Conservation (phyloP, 306 rosid genomes). For the Cicer pinnatifidum region DNA sequence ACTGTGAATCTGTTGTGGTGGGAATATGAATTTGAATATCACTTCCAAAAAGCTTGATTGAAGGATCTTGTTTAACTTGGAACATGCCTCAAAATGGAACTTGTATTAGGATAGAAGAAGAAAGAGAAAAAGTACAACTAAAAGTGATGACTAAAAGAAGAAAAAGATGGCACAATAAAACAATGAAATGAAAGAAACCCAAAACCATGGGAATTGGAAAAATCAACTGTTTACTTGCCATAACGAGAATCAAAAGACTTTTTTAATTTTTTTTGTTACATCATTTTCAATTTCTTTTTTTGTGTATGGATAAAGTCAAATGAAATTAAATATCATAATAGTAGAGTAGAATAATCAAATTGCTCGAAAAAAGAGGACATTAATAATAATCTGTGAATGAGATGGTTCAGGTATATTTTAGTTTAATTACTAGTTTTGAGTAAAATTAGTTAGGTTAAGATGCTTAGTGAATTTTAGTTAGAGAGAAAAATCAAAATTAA, state of each 20-base stretch:
- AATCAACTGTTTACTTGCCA: slow-evolving; percentile 34
- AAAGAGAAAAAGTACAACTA: not conserved
- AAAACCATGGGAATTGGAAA: slow-evolving; percentile 29
- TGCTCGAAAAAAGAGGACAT: no score
- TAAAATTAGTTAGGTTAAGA: no score
- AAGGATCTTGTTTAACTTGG: slow-evolving; percentile 50
- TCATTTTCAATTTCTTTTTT: not conserved
- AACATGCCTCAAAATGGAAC: slow-evolving; percentile 48
- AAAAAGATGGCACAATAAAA: slow-evolving; percentile 25
- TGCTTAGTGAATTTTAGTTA: no score
- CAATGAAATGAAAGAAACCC: slow-evolving; percentile 18
- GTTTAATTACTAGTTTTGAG: no score
- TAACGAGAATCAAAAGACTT: slow-evolving; percentile 19
- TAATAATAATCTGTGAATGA: no score
- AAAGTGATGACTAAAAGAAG: slow-evolving; percentile 12
- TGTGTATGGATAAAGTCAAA: not conserved
- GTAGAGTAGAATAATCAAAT: not conserved
- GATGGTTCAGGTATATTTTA: no score
- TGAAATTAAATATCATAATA: not conserved
- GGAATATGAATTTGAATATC: slow-evolving; percentile 56
- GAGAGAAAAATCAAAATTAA: no score
- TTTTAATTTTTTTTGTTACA: not conserved
- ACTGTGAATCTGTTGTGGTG: slow-evolving; percentile 29
- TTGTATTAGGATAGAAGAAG: not conserved
- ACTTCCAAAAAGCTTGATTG: slow-evolving; percentile 62